A percentile compares a stretch with the other conserved stretches of the same genome.
Conservation (phyloP, 148 eudicot species). For the Salicornia ramosissima region DNA sequence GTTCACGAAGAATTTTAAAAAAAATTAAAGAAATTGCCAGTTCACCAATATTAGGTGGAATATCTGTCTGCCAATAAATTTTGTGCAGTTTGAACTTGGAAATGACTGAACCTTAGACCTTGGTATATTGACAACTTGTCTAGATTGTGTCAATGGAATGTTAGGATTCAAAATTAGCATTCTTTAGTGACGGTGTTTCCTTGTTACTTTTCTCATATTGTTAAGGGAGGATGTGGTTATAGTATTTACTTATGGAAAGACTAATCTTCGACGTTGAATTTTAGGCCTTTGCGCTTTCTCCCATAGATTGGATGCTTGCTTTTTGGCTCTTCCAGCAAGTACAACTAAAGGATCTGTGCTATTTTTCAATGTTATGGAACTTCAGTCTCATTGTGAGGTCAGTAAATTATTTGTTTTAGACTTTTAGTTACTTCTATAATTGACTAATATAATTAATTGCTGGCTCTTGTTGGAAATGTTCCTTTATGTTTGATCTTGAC, state of each 20-base stretch:
- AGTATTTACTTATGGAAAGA: not conserved
- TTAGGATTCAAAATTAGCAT: not conserved
- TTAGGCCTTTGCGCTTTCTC: constrained; percentile 93
- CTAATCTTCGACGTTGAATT: constrained; percentile 1
- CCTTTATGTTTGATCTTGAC: constrained; percentile 4
- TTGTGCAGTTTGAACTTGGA: not conserved
- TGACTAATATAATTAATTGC: not conserved
- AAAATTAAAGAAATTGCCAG: not conserved
- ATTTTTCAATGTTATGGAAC: constrained; percentile 84
- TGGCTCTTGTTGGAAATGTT: not conserved
- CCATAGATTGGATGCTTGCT: constrained; percentile 65
- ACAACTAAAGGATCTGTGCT: constrained; percentile 66
- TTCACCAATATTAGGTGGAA: not conserved
- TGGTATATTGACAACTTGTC: not conserved
- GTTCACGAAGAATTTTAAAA: not conserved
- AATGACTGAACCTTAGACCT: not conserved
- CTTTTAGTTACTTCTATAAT: no score
- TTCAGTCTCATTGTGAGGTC: constrained; percentile 89
- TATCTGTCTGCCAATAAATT: not conserved
- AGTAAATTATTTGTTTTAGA: constrained; percentile 3
- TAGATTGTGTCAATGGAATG: not conserved
- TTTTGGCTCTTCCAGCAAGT: constrained; percentile 93
- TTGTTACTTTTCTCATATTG: not conserved
- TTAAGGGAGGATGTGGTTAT: not conserved
- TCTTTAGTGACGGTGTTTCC: not conserved